phyloP scores from a whole-genome alignment of 805 yeast species.

The Saturnispora sekii region DNA sequence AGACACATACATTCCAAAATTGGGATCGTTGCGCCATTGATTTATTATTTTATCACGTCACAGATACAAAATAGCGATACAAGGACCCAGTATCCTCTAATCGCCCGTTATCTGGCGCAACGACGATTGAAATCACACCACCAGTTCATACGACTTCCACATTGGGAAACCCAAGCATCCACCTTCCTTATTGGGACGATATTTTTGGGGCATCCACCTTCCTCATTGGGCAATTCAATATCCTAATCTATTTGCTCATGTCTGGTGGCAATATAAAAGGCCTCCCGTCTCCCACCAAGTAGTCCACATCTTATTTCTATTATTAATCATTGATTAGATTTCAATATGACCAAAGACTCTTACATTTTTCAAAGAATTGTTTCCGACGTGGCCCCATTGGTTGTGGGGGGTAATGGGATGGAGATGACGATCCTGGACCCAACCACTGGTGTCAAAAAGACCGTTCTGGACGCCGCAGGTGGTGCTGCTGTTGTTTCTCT shows the following conservation, averaged over 20 bases:
- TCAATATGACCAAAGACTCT: slow-evolving; percentile 12
- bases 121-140: not conserved
- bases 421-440: slow-evolving; percentile 28
- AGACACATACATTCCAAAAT: no score
- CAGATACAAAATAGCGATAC: not conserved
- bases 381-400: slow-evolving; percentile 16
- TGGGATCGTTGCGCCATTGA: no score
- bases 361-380: slow-evolving; percentile 17
- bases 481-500: slow-evolving; percentile 46
- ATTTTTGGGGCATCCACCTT: not conserved
- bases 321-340: not conserved
- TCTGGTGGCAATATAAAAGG: not conserved
- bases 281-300: not conserved
- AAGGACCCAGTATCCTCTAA: no score
- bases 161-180: not conserved
- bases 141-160: slow-evolving; percentile 4
- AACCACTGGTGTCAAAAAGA: slow-evolving; percentile 27
- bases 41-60: no score
- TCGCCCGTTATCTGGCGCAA: no score
- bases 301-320: not conserved
- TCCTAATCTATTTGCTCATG: not conserved
- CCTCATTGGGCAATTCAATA: slow-evolving; percentile 6
- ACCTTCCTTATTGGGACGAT: slow-evolving; percentile 10
- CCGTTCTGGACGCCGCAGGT: slow-evolving; percentile 36
- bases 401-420: slow-evolving; percentile 17